phyloP scores from a whole-genome alignment of 768 basidiomycete species.

The Psilocybe cubensis region DNA sequence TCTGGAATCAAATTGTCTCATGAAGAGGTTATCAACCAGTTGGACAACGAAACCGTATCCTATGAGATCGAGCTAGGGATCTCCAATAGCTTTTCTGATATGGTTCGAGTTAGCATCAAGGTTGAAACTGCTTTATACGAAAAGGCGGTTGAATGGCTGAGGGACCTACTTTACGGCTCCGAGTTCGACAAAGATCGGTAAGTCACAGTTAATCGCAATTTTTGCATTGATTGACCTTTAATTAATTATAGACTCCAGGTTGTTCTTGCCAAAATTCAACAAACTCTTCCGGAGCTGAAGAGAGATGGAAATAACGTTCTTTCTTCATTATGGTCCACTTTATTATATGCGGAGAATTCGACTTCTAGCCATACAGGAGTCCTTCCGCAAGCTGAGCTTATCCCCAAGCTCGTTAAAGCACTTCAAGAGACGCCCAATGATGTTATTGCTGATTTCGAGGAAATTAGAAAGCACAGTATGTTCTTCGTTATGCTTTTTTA shows the following conservation, averaged over 20 bases:
- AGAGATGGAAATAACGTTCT: conserved; percentile 85
- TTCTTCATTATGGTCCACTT: conserved; percentile 65
- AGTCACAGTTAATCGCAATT: conserved; percentile 11
- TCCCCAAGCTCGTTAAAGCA: conserved; percentile 72
- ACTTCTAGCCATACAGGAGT: conserved; percentile 71
- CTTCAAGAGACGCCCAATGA: conserved; percentile 74
- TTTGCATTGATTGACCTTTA: not conserved
- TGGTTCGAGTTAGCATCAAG: conserved; percentile 75
- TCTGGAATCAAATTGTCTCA: conserved; percentile 75
- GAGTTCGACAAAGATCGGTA: conserved; percentile 83
- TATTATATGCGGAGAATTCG: conserved; percentile 71
- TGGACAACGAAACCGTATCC: conserved; percentile 90
- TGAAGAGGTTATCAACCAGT: conserved; percentile 88
- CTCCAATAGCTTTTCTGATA: conserved; percentile 71
- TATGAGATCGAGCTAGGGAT: conserved; percentile 78
- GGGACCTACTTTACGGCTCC: conserved; percentile 75
- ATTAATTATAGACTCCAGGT: conserved; percentile 69
- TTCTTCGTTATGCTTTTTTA: conserved; percentile 8
- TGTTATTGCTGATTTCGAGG: conserved; percentile 76
- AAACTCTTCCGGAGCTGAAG: conserved; percentile 90
- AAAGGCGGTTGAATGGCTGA: conserved; percentile 82
- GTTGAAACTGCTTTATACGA: conserved; percentile 85
- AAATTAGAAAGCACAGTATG: conserved; percentile 71
- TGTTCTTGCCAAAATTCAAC: conserved; percentile 84
- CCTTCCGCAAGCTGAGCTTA: conserved; percentile 75